These are phyloP conservation scores for Clonostachys chloroleuca DNA, from an alignment of 2,329 filamentous ascomycete species.

Conservation along the genomic window DNA sequence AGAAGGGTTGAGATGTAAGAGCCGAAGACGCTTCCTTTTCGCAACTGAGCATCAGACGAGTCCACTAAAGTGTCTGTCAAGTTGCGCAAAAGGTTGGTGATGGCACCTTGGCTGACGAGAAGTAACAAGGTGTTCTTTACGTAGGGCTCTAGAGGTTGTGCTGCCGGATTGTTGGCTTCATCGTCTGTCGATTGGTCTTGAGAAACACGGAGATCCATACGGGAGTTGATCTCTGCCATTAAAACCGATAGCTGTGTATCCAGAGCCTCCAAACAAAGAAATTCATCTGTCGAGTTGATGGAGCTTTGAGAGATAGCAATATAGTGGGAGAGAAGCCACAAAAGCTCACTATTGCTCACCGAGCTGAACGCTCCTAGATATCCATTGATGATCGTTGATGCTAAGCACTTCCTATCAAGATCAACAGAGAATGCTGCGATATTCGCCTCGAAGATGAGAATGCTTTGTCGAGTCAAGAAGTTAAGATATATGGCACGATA, in stretches of 20 bases:
- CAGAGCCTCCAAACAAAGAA: constrained; percentile 43
- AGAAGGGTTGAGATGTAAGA: constrained; percentile 84
- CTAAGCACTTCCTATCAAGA: constrained; percentile 34
- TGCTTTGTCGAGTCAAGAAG: constrained; percentile 27
- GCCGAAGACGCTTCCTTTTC: constrained; percentile 62
- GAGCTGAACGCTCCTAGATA: constrained; percentile 11
- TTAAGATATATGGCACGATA: constrained; percentile 25
- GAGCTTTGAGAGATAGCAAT: constrained; percentile 48
- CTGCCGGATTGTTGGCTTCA: constrained; percentile 7
- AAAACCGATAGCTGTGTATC: constrained; percentile 49
- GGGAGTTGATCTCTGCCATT: constrained; percentile 43
- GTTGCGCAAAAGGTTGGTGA: constrained; percentile 42
- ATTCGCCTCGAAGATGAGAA: constrained; percentile 35
- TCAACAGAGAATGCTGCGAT: constrained; percentile 23
- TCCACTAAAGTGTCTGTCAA: constrained; percentile 22
- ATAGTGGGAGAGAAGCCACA: constrained; percentile 66
- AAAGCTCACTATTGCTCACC: constrained; percentile 31
- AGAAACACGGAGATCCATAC: constrained; percentile 21
- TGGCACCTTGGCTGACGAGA: constrained; percentile 70
- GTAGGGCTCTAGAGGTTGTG: constrained; percentile 42
- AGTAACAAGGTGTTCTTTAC: constrained; percentile 63
- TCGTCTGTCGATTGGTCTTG: constrained; percentile 6
- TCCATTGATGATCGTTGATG: constrained; percentile 30
- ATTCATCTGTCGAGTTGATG: constrained; percentile 22
- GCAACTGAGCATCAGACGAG: constrained; percentile 20